These are phyloP conservation scores for Neurospora sp. DNA, from an alignment of 495 filamentous ascomycete genomes.

Conservation along the genomic window DNA sequence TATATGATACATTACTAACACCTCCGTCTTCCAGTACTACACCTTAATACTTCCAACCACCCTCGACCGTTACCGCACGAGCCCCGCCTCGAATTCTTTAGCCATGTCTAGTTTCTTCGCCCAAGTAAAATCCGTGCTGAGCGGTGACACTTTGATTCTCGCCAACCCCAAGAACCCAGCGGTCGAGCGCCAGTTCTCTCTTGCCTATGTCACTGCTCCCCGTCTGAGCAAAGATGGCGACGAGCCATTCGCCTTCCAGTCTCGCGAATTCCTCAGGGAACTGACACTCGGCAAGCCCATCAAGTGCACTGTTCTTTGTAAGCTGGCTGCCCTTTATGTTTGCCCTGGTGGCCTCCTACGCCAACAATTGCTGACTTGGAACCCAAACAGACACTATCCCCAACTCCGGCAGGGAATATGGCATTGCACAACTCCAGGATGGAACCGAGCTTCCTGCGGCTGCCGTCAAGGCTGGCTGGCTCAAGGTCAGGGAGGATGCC, in stretches of 20 bases:
- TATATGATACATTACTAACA: neutral
- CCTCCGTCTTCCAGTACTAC: neutral
- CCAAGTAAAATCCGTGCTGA: constrained; percentile 87
- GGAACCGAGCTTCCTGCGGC: constrained; percentile 70
- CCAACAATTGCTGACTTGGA: constrained; percentile 17
- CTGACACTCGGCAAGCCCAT: constrained; percentile 77
- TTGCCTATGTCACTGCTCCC: constrained; percentile 86
- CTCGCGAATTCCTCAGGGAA: constrained; percentile 81
- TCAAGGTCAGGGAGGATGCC: constrained; percentile 85
- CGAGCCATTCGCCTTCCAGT: constrained; percentile 85
- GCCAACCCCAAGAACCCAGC: constrained; percentile 62
- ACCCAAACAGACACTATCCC: constrained; percentile 54
- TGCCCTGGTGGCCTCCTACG: neutral
- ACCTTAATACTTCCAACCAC: neutral
- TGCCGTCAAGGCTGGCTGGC: constrained; percentile 75
- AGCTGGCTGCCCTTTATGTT: neutral
- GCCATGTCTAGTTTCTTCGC: constrained; percentile 42
- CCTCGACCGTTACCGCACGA: neutral
- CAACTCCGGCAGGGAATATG: constrained; percentile 79
- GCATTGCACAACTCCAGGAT: constrained; percentile 59
- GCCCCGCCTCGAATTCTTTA: neutral
- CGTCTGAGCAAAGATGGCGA: constrained; percentile 81
- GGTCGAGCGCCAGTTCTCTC: constrained; percentile 70
- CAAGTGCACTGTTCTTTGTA: constrained; percentile 62
- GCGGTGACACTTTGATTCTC: constrained; percentile 84